Evolutionary conservation across 1,139 yeast species (phyloP), one percentile per base, ranked within the genome.

Genomic region (Magnusiomyces fungicola): DNA sequence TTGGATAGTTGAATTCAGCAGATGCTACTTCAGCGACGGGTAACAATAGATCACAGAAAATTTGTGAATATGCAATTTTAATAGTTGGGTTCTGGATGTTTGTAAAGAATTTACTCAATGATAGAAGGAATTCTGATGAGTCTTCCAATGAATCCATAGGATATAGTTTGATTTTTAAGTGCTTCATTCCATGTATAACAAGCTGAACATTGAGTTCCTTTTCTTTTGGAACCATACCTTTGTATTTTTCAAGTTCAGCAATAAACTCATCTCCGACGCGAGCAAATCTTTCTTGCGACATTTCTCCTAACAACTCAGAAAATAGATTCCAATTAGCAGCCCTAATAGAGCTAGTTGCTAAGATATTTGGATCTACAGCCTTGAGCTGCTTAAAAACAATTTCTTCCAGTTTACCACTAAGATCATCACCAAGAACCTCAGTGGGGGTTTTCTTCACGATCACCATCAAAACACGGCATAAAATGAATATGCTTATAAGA

Each of bases 1-100:
- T 80, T 2, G 98, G 98, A 64, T 89, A 95, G 61, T 94, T 92
- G 0, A 89, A 89, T 64, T 94, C 99, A 0, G 97, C 98, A 0
- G 97, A 87, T 33, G 90, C 74, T 1, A 79, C 74, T 19, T 88
- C 94, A 0, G 97, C 95, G 39, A 92, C 68, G 0, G 97, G 95
- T 42, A 87, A 68, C 2, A 94, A 67, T 38, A 94, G 73, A 52
- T 79, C 82, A 49, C 84, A 75, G 41, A 90, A 72, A 1, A 88
- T 95, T 55, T 88, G 96, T 46, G 95, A 85, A 63, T 92, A 94
- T 1, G 96, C 94, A 54, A 79, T 71, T 51, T 64, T 66, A 25
- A 81, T 70, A 1, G 85, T 74, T 3, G 80, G 74, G 10, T 54
- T 52, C 50, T 80, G 80, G 2, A 95, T 76, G 37, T 74, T 70